These are phyloP conservation scores for Neopestalotiopsis sp. DNA, from an alignment of 2,329 filamentous ascomycete genomes.

Conservation along the genomic window DNA sequence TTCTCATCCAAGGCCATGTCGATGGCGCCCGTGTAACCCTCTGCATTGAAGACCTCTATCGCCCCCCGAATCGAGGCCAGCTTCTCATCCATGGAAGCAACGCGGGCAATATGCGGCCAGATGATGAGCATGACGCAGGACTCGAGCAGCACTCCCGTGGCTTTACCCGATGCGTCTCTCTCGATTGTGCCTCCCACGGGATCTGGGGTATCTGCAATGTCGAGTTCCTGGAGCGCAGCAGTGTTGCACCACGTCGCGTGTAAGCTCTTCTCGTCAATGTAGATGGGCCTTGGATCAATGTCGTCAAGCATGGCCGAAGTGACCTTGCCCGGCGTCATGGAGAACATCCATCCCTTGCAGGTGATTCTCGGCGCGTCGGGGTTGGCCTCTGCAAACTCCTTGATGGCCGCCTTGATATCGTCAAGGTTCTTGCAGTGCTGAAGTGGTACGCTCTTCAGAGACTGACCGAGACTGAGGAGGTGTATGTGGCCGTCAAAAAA, in stretches of 20 bases:
- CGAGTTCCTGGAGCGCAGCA: conserved; percentile 55
- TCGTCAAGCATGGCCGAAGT: conserved; percentile 56
- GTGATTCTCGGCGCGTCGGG: conserved; percentile 52
- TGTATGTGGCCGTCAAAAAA: conserved; percentile 66
- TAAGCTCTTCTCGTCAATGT: conserved; percentile 61
- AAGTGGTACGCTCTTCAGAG: conserved; percentile 55
- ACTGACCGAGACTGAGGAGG: conserved; percentile 58
- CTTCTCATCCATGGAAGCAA: conserved; percentile 54
- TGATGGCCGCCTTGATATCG: conserved; percentile 54
- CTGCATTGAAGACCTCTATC: conserved; percentile 51
- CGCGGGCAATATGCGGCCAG: conserved; percentile 57
- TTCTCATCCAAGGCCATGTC: conserved; percentile 67
- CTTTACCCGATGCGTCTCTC: conserved; percentile 49
- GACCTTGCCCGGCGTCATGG: conserved; percentile 55
- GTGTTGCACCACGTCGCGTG: conserved; percentile 62
- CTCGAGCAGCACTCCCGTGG: conserved; percentile 58
- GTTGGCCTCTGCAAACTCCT: conserved; percentile 47
- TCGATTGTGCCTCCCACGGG: conserved; percentile 58
- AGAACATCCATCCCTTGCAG: conserved; percentile 61
- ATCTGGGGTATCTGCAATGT: conserved; percentile 48
- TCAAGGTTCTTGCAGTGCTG: conserved; percentile 49
- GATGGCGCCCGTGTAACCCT: conserved; percentile 58
- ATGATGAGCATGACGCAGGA: conserved; percentile 58
- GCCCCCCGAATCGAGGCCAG: conserved; percentile 49
- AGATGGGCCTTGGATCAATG: conserved; percentile 55